Evolutionary conservation across 306 rosid genomes (phyloP).

Genomic region (Casuarina glauca): DNA sequence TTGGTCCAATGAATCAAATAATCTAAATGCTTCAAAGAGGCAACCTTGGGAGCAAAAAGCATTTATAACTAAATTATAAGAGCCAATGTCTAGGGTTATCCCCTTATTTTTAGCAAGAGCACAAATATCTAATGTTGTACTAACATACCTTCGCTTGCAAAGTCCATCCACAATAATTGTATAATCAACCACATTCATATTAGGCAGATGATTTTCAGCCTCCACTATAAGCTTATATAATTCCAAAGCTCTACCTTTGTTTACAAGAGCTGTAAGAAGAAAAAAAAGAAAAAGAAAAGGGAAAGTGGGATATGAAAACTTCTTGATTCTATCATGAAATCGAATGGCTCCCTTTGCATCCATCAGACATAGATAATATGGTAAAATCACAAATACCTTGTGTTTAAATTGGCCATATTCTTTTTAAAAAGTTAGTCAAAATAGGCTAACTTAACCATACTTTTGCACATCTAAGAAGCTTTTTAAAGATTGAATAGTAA

Average conservation of each 20-base stretch:
- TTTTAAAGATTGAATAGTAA: constrained; percentile 58
- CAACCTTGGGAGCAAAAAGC: constrained; percentile 71
- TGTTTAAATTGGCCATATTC: constrained; percentile 66
- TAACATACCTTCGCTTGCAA: constrained; percentile 66
- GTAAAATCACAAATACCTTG: constrained; percentile 45
- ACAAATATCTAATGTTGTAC: constrained; percentile 72
- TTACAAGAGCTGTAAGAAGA: constrained; percentile 42
- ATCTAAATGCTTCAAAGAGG: constrained; percentile 75
- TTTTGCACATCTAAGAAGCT: constrained; percentile 44
- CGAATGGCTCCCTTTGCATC: constrained; percentile 37
- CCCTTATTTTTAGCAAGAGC: constrained; percentile 52
- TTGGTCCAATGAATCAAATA: constrained; percentile 78
- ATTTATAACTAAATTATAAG: constrained; percentile 66
- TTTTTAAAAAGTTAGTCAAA: constrained; percentile 53
- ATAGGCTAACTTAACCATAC: constrained; percentile 40
- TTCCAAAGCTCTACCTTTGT: constrained; percentile 59
- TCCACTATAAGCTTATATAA: constrained; percentile 56
- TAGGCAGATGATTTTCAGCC: constrained; percentile 43
- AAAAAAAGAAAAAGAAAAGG: constrained; percentile 44
- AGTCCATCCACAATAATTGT: constrained; percentile 60
- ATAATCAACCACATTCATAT: constrained; percentile 51
- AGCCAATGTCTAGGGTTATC: constrained; percentile 52
- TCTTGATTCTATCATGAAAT: constrained; percentile 43
- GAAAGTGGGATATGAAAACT: constrained; percentile 30
- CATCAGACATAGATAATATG: constrained; percentile 48